Conservation (phyloP, 805 yeast genomes). For the Teunomyces panamensis region DNA sequence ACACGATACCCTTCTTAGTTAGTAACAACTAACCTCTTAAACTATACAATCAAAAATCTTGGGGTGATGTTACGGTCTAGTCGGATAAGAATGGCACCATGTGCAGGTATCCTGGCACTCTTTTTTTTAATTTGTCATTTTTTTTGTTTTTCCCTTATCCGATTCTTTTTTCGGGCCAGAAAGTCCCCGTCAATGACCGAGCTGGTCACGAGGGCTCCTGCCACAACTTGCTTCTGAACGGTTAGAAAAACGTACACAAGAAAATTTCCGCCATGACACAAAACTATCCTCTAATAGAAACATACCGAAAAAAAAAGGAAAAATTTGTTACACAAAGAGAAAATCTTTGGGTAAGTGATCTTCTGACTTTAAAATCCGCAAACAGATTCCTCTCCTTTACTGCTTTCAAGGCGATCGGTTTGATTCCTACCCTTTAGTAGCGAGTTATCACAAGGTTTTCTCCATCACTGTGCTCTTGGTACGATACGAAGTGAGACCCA, state of each 20-base stretch:
- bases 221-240: not conserved
- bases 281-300: not conserved
- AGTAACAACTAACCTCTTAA: not conserved
- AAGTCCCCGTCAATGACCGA: not conserved
- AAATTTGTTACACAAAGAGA: constrained; percentile 1
- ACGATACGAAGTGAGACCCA: not conserved
- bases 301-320: not conserved
- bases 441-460: not conserved
- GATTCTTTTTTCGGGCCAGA: not conserved
- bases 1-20: not conserved
- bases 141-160: not conserved
- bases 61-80: not conserved
- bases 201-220: not conserved
- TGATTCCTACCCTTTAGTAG: not conserved
- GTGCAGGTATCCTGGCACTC: not conserved
- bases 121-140: not conserved
- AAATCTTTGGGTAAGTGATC: constrained; percentile 14
- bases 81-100: not conserved
- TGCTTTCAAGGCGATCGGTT: not conserved
- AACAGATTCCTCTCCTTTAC: not conserved
- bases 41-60: not conserved
- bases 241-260: not conserved
- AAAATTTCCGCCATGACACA: not conserved
- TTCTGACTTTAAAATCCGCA: constrained; percentile 10
- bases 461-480: not conserved